A percentile compares a stretch with the other conserved stretches of the same genome.
These are phyloP conservation scores for Naganishia vishniacii DNA, from an alignment of 768 basidiomycete genomes.

Conservation along the genomic window DNA sequence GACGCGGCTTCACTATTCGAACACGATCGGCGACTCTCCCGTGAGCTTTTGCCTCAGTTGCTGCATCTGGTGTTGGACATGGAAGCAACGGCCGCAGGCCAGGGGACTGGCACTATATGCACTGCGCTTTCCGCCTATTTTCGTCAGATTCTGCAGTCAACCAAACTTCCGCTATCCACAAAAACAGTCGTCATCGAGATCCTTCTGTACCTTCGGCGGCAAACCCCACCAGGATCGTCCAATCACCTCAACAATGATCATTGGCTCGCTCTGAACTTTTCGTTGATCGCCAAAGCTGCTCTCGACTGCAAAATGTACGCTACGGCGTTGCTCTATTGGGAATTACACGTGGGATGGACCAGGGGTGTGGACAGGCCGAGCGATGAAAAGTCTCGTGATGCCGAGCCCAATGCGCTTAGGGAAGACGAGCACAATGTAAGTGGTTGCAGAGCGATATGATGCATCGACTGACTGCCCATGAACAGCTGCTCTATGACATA, in stretches of 20 bases:
- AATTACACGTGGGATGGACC: constrained; percentile 62
- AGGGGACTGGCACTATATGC: neutral
- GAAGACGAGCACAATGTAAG: constrained; percentile 1
- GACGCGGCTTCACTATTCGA: neutral
- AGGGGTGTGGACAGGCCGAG: too few relatives aligned
- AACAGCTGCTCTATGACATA: constrained; percentile 73
- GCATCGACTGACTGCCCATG: too few relatives aligned
- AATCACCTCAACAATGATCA: constrained; percentile 43
- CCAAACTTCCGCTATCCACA: neutral
- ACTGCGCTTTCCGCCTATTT: constrained; percentile 6
- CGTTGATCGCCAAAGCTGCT: constrained; percentile 66
- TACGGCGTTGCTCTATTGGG: constrained; percentile 81
- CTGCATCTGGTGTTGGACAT: constrained; percentile 10
- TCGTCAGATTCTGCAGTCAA: neutral
- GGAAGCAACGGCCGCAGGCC: neutral
- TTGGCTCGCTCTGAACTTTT: constrained; percentile 76
- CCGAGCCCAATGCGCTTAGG: neutral
- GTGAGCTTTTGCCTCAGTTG: constrained; percentile 7
- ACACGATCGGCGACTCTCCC: neutral
- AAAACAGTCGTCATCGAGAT: constrained; percentile 58
- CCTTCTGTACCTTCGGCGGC: constrained; percentile 73
- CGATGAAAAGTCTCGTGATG: too few relatives aligned
- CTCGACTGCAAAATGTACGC: constrained; percentile 76
- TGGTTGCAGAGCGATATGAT: neutral
- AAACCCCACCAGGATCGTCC: constrained; percentile 50